Conservation (phyloP, 108 stramenopile species). For the Heterococcus sp. region DNA sequence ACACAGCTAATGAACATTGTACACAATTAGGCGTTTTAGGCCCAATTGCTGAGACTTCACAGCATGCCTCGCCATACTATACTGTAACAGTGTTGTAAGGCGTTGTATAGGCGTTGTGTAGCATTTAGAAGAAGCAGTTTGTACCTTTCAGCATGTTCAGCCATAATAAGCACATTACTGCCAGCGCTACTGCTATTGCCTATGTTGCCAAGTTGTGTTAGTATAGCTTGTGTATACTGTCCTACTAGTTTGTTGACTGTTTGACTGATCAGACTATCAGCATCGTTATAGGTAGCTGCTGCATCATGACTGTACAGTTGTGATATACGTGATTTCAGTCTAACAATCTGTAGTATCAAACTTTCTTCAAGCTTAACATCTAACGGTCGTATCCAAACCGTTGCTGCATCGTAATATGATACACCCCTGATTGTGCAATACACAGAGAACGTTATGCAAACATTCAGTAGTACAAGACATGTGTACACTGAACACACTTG, state of each 20-base stretch:
- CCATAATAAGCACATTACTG: neutral
- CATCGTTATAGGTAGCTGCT: no score
- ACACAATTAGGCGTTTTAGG: no score
- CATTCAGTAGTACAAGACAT: neutral
- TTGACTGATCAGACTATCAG: no score
- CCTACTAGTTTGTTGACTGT: no score
- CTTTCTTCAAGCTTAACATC: constrained; percentile 26
- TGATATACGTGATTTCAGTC: neutral
- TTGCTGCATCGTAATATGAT: constrained; percentile 31
- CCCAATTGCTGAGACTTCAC: no score
- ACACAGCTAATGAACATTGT: no score
- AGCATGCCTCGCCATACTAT: no score
- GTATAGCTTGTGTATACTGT: neutral
- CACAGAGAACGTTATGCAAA: no score
- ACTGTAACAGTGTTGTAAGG: no score
- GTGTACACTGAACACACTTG: neutral
- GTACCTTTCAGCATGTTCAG: neutral
- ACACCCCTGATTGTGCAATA: no score
- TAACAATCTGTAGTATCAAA: constrained; percentile 10
- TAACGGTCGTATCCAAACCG: constrained; percentile 20
- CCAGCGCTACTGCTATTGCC: neutral
- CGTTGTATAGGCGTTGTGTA: no score
- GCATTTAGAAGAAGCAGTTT: no score
- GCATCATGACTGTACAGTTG: neutral
- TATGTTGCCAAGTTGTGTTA: neutral